Evolutionary conservation across 495 filamentous ascomycete species (phyloP).

Genomic region (Talaromyces thailandensis): DNA sequence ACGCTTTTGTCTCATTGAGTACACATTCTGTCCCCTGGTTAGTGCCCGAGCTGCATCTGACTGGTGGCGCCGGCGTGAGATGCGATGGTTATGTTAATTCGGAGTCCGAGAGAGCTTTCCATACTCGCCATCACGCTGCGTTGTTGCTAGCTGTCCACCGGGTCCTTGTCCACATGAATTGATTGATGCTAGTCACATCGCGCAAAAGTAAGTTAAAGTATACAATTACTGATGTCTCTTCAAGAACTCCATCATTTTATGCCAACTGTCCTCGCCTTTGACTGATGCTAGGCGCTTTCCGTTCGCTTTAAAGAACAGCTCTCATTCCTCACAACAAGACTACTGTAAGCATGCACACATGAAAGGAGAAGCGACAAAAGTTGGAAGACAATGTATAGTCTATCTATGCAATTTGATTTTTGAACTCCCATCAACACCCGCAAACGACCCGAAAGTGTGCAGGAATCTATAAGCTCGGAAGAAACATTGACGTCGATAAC

Average conservation of each 20-base stretch:
- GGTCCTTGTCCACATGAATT: neutral
- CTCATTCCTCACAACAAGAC: neutral
- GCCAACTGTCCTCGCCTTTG: neutral
- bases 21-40: neutral
- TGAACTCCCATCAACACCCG: neutral
- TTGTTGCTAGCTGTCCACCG: neutral
- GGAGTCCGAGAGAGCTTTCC: neutral
- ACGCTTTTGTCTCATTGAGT: neutral
- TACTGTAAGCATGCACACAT: neutral
- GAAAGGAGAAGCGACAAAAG: neutral
- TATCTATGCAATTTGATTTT: neutral
- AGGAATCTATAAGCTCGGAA: neutral
- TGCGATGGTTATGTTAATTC: conserved; percentile 2
- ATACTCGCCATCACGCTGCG: neutral
- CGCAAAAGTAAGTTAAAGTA: neutral
- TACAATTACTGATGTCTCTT: neutral
- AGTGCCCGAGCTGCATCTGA: neutral
- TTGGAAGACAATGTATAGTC: neutral
- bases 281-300: too few species aligned
- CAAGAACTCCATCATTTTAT: neutral
- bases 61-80: conserved; percentile 1
- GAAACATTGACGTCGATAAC: neutral
- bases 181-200: neutral
- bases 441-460: neutral
- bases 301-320: too few species aligned